Conservation (phyloP, 169 alveolate genomes). For the Eimeria praecox region DNA sequence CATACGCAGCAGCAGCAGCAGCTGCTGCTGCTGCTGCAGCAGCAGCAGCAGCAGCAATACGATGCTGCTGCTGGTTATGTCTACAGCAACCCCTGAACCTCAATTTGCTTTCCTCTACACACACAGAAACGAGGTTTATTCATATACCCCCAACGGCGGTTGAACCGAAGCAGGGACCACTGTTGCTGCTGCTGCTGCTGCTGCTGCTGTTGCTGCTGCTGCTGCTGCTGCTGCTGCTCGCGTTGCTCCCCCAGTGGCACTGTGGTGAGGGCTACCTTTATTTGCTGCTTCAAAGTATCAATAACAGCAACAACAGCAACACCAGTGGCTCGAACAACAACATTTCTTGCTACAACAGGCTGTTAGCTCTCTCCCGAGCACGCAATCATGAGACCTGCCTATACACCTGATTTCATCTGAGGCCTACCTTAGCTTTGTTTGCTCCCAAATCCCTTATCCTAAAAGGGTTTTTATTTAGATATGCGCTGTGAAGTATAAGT, state of each 20-base stretch:
- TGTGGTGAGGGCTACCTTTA: background rate
- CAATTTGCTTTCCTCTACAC: background rate
- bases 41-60: background rate
- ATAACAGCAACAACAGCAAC: slow-evolving; percentile 40
- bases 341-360: slow-evolving; percentile 17
- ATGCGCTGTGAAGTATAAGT: slow-evolving; percentile 60
- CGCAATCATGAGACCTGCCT: slow-evolving; percentile 73
- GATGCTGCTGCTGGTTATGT: slow-evolving; percentile 13
- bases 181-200: slow-evolving; percentile 60
- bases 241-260: background rate
- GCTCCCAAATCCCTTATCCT: slow-evolving; percentile 44
- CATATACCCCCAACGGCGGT: background rate
- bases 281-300: background rate
- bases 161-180: background rate
- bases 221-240: slow-evolving; percentile 55
- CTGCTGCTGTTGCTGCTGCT: slow-evolving; percentile 48
- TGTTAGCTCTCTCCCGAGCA: slow-evolving; percentile 45
- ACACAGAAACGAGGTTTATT: background rate
- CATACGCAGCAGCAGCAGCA: background rate
- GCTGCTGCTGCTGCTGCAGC: slow-evolving; percentile 27
- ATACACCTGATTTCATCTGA: slow-evolving; percentile 25
- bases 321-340: slow-evolving; percentile 34
- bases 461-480: slow-evolving; percentile 26
- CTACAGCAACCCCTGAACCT: background rate
- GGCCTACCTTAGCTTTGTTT: slow-evolving; percentile 52